These are phyloP conservation scores for Haplographium delicatum DNA, from an alignment of 495 filamentous ascomycete species.

Conservation along the genomic window DNA sequence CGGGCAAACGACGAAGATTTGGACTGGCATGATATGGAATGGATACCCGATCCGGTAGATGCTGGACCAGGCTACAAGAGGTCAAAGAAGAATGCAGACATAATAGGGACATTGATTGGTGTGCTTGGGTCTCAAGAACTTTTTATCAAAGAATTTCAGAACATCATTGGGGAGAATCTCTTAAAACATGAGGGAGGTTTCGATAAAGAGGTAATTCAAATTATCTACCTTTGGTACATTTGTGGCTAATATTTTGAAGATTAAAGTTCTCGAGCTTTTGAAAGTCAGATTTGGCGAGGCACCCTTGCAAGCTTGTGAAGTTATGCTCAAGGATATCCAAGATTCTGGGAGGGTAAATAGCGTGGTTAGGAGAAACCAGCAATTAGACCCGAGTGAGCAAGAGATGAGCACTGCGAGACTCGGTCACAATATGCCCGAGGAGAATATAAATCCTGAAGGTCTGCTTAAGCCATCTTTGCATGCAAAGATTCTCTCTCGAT, in stretches of 20 bases:
- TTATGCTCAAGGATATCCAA: conserved; percentile 93
- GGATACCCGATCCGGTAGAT: conserved; percentile 89
- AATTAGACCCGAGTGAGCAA: conserved; percentile 25
- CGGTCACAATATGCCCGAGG: not conserved
- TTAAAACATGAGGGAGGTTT: conserved; percentile 65
- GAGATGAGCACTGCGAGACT: conserved; percentile 3
- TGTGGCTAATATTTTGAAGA: conserved; percentile 10
- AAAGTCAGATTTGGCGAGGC: conserved; percentile 85
- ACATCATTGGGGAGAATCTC: conserved; percentile 75
- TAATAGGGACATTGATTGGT: conserved; percentile 85
- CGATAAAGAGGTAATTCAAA: conserved; percentile 56
- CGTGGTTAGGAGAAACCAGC: conserved; percentile 46
- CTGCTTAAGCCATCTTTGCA: conserved; percentile 37
- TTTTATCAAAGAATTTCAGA: conserved; percentile 90
- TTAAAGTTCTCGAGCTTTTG: conserved; percentile 73
- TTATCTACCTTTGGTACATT: not conserved
- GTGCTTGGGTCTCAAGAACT: conserved; percentile 81
- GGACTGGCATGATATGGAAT: conserved; percentile 85
- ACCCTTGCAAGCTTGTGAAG: conserved; percentile 82
- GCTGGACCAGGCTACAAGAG: conserved; percentile 87
- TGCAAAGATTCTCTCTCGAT: conserved; percentile 80
- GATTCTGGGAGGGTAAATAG: conserved; percentile 72
- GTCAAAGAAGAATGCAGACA: conserved; percentile 80
- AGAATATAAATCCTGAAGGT: not conserved
- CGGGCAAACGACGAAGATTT: conserved; percentile 57